phyloP scores from a whole-genome alignment of 305 asterid genomes.

The Euphrasia arctica region DNA sequence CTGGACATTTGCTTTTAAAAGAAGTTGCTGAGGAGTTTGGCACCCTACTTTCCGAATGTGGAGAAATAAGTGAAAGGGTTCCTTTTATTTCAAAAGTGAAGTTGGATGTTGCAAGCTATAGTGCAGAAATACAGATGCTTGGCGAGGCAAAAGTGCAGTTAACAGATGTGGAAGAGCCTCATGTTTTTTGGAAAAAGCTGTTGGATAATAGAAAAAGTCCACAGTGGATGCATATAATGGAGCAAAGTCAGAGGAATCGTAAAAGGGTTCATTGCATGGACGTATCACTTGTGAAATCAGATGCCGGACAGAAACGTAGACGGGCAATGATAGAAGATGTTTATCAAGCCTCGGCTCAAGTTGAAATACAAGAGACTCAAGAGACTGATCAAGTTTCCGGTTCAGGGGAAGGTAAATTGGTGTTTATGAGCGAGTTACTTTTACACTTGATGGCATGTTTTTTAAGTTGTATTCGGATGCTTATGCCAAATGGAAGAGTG shows the following conservation, averaged over 20 bases:
- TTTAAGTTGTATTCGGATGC: not conserved
- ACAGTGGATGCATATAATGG: conserved; percentile 2
- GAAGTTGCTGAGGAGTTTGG: conserved; percentile 10
- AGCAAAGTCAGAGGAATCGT: conserved; percentile 1
- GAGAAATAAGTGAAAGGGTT: not conserved
- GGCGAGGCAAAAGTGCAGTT: conserved; percentile 9
- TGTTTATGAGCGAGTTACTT: not conserved
- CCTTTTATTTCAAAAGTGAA: conserved; percentile 3
- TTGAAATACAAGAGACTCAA: not conserved
- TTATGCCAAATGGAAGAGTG: not conserved
- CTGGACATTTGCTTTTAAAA: not conserved
- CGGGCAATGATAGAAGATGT: not conserved
- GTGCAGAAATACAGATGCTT: not conserved
- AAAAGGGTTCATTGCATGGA: conserved; percentile 1
- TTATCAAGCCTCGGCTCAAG: conserved; percentile 1
- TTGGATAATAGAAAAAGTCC: not conserved
- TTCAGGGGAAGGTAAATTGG: conserved; percentile 7
- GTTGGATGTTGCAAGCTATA: conserved; percentile 7
- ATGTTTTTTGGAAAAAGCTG: conserved; percentile 4
- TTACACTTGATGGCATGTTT: not conserved
- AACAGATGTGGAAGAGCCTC: conserved; percentile 9
- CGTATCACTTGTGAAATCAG: not conserved
- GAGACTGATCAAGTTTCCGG: not conserved
- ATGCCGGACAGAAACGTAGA: conserved; percentile 8
- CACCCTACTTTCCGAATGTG: conserved; percentile 3